phyloP scores from a whole-genome alignment of 108 stramenopile genomes.

The Chaetoceros muelleri region DNA sequence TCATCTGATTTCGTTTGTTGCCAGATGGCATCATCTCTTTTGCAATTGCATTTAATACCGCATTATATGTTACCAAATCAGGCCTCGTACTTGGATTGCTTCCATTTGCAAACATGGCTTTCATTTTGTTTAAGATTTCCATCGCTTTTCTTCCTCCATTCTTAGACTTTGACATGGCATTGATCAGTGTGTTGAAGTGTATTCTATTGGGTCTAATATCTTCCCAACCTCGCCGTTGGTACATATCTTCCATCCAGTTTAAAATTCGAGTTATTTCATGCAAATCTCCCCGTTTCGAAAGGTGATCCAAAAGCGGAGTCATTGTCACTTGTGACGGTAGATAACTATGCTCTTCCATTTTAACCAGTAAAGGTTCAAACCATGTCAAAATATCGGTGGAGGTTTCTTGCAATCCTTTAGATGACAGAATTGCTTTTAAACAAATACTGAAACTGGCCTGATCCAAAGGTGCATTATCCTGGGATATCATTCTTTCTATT shows the following conservation, averaged over 20 bases:
- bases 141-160: not conserved
- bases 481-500: not conserved
- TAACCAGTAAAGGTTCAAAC: not conserved
- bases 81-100: not conserved
- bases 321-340: not conserved
- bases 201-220: not conserved
- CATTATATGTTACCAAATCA: not conserved
- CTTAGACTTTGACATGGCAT: not conserved
- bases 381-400: not conserved
- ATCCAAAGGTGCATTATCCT: not conserved
- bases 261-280: not conserved
- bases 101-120: not conserved
- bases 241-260: not conserved
- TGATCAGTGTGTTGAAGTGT: conserved; percentile 3
- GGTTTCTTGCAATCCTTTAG: not conserved
- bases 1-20: not conserved
- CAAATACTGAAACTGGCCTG: not conserved
- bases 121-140: not conserved
- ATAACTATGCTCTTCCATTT: not conserved
- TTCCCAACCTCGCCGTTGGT: not conserved
- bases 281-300: not conserved
- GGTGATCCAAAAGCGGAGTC: not conserved
- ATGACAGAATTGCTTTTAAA: not conserved
- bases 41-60: not conserved
- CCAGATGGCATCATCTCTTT: not conserved